Base-by-base conservation (phyloP, 192 early-diverging fungal genomes). In the Podila epicladia region DNA sequence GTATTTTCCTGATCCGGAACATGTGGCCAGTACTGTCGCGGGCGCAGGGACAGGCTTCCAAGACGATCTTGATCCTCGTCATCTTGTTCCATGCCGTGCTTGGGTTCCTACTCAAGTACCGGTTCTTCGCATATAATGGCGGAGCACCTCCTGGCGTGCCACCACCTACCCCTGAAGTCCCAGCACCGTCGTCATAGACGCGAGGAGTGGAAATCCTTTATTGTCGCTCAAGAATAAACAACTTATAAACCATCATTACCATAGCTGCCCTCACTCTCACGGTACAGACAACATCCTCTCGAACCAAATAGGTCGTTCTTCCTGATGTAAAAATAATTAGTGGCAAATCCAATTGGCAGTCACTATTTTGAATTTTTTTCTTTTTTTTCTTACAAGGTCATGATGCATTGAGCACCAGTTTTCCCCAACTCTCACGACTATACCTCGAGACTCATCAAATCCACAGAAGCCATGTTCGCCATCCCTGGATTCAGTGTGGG, bases 91-190 rank as follows among this genome's bases (percentile, higher is more conserved):
- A 95, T 63, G 93, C 87, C 9, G 82, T 89, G 45, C 85, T 95
- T 64, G 89, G 91, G 7, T 63, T 97, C 41, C 72, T 95, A 17
- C 91, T 98, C 75, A 96, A 96, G 83, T 87, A 95, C 82, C 73
- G 84, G 62, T 98, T 98, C 84, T 98, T 94, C 82, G 90, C 88
- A 48, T 95, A 95, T 57, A 68, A 72, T 17, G 31, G 48, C 19
- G 55, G 49, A 5, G 49, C 55, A 1, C 9, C 64, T 4, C 37
- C 64, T 13, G 55, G 53, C 17, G 53, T 55, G 22, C 53, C 53
- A 24, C n/a, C 53, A 2, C 53, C 53, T 9, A 5, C 75, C 8
- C 45, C 53, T n/a, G 58, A 12, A 19, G 33, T 26, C 22, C 58
- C 68, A 37, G 13, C 75, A 33, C 64, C 75, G 9, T 38, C 26